Evolutionary conservation across 768 basidiomycete species (phyloP).

Genomic region (Lactifluus piperatus): DNA sequence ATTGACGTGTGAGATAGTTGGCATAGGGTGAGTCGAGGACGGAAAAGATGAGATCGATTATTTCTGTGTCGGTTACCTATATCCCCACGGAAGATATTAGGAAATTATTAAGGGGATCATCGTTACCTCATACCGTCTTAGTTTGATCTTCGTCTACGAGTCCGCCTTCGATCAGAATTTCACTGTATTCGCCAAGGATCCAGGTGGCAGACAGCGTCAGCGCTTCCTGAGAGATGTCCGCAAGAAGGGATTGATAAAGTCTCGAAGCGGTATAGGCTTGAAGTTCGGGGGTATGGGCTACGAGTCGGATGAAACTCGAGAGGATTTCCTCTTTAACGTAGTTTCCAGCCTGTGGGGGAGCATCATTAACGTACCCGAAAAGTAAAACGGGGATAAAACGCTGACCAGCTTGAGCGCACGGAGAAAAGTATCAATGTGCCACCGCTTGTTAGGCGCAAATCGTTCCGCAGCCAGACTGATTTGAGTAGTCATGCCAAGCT

Average conservation of each 20-base stretch:
- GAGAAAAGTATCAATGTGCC: slow-evolving; percentile 98
- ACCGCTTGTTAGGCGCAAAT: slow-evolving; percentile 94
- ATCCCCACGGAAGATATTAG: not conserved
- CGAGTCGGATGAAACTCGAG: slow-evolving; percentile 90
- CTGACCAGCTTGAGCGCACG: slow-evolving; percentile 84
- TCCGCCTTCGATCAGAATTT: slow-evolving; percentile 79
- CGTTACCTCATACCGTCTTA: slow-evolving; percentile 41
- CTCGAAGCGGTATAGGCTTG: slow-evolving; percentile 93
- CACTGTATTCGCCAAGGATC: slow-evolving; percentile 96
- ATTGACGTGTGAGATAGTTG: slow-evolving; percentile 86
- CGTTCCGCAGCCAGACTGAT: slow-evolving; percentile 92
- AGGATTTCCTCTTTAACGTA: slow-evolving; percentile 95
- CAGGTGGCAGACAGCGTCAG: slow-evolving; percentile 89
- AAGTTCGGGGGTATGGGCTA: slow-evolving; percentile 93
- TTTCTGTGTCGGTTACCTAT: slow-evolving; percentile 70
- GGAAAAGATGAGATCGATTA: slow-evolving; percentile 79
- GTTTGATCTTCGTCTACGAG: slow-evolving; percentile 69
- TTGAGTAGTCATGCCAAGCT: slow-evolving; percentile 95
- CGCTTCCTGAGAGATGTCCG: slow-evolving; percentile 94
- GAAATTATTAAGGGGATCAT: not conserved
- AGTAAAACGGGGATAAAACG: slow-evolving; percentile 9
- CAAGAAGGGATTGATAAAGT: slow-evolving; percentile 76
- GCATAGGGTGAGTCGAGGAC: slow-evolving; percentile 91
- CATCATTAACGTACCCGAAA: not conserved
- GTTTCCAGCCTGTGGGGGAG: slow-evolving; percentile 73